These are phyloP conservation scores for Anisogramma anomala DNA, from an alignment of 2,329 filamentous ascomycete species.

Conservation along the genomic window DNA sequence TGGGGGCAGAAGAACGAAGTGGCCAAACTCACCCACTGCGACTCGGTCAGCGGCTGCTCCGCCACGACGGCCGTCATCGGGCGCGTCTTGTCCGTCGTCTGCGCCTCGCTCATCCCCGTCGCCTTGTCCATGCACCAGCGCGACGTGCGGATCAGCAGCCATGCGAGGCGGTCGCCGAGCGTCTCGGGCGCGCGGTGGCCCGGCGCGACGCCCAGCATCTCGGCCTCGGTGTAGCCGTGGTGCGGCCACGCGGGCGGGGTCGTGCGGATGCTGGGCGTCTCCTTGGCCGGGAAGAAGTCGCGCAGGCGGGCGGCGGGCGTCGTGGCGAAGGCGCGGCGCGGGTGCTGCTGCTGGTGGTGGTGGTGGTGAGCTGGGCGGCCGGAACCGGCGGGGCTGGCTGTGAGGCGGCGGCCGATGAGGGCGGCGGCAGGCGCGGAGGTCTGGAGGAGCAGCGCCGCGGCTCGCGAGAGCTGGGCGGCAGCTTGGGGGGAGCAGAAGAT, in stretches of 20 bases:
- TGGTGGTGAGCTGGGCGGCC: too few species aligned
- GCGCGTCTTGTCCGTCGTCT: constrained; percentile 49
- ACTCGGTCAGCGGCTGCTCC: constrained; percentile 58
- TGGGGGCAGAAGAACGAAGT: too few species aligned
- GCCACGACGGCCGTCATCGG: constrained; percentile 44
- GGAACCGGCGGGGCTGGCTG: too few species aligned
- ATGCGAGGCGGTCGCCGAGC: constrained; percentile 66
- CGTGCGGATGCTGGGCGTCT: constrained; percentile 48
- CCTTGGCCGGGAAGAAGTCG: constrained; percentile 52
- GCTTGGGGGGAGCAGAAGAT: constrained; percentile 21
- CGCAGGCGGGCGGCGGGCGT: constrained; percentile 34
- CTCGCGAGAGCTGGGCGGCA: constrained; percentile 18
- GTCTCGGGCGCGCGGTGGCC: constrained; percentile 66
- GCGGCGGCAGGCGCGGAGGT: constrained; percentile 6
- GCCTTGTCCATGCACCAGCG: constrained; percentile 71
- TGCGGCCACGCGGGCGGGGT: constrained; percentile 61
- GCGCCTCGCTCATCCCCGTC: constrained; percentile 62
- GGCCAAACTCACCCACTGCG: constrained; percentile 56
- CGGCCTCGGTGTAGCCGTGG: constrained; percentile 61
- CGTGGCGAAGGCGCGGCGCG: constrained; percentile 36
- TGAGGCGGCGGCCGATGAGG: constrained; percentile 20
- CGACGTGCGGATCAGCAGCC: constrained; percentile 62
- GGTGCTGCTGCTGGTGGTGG: constrained; percentile 18
- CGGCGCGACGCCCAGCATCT: constrained; percentile 64
- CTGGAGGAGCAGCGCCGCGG: constrained; percentile 14